phyloP scores from a whole-genome alignment of 225 moss, liverwort and hornwort species.

The Ulota crispa region DNA sequence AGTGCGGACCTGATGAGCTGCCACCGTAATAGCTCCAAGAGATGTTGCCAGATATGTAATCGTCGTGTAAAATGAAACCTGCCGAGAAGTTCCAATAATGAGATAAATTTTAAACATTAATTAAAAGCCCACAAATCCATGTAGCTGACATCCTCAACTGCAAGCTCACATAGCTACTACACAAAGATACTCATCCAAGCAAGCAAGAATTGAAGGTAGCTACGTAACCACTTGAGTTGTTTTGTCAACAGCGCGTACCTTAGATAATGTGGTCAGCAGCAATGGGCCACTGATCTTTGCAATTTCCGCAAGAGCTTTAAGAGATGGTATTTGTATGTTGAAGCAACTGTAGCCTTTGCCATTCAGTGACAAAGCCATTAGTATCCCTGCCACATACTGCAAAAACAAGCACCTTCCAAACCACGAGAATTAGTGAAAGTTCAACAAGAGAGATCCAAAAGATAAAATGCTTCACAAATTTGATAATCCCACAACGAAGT shows the following conservation, averaged over 20 bases:
- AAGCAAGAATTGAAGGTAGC: not conserved
- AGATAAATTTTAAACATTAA: not conserved
- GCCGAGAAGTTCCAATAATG: not conserved
- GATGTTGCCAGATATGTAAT: constrained; percentile 88
- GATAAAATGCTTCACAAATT: not conserved
- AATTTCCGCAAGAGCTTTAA: constrained; percentile 57
- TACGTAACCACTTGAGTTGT: not conserved
- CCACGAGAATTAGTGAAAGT: not conserved
- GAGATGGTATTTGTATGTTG: constrained; percentile 60
- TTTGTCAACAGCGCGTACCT: constrained; percentile 51
- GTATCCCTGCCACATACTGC: constrained; percentile 76
- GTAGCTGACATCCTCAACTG: not conserved
- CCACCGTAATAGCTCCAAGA: constrained; percentile 70
- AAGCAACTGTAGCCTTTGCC: constrained; percentile 82
- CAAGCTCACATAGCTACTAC: not conserved
- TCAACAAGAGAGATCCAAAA: not conserved
- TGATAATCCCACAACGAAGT: not conserved
- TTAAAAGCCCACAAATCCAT: not conserved
- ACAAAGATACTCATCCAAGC: not conserved
- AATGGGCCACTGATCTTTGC: constrained; percentile 70
- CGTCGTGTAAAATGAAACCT: constrained; percentile 77
- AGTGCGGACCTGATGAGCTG: constrained; percentile 70
- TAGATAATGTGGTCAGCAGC: constrained; percentile 85
- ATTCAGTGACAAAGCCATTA: constrained; percentile 70
- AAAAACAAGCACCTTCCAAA: not conserved